These are phyloP conservation scores for Saccharomycopsis microspora DNA, from an alignment of 805 yeast genomes.

Conservation along the genomic window DNA sequence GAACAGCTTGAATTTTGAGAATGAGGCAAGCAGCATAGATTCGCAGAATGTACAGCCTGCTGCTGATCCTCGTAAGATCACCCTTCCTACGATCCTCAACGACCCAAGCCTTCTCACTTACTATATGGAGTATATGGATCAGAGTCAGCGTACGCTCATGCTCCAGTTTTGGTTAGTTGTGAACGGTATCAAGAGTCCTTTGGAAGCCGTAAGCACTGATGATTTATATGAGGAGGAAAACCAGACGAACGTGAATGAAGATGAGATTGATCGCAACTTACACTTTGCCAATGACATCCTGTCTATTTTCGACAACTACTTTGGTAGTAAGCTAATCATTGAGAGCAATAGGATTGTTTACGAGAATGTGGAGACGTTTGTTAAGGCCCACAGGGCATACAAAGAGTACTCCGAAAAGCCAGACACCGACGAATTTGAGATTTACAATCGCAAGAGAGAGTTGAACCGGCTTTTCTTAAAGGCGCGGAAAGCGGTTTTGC, in stretches of 20 bases:
- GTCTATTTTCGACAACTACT: slow-evolving; percentile 14
- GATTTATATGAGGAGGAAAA: slow-evolving; percentile 17
- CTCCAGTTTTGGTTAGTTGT: slow-evolving; percentile 60
- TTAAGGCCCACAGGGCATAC: slow-evolving; percentile 8
- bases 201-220: slow-evolving; percentile 32
- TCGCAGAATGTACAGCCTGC: background rate
- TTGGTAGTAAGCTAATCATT: slow-evolving; percentile 12
- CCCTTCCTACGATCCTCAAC: slow-evolving; percentile 33
- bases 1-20: slow-evolving; percentile 9
- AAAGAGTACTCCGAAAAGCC: slow-evolving; percentile 10
- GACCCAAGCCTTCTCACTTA: slow-evolving; percentile 36
- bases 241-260: slow-evolving; percentile 10
- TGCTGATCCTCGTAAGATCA: slow-evolving; percentile 16
- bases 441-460: slow-evolving; percentile 8
- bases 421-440: slow-evolving; percentile 1
- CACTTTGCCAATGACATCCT: slow-evolving; percentile 14
- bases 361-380: slow-evolving; percentile 15
- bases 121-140: slow-evolving; percentile 47
- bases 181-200: slow-evolving; percentile 59
- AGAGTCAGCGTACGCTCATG: slow-evolving; percentile 30
- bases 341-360: slow-evolving; percentile 15
- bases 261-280: slow-evolving; percentile 3
- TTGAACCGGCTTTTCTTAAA: slow-evolving; percentile 27
- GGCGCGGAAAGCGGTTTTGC: slow-evolving; percentile 51
- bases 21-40: slow-evolving; percentile 5